phyloP scores from a whole-genome alignment of 176 grass and related monocot genomes.

The Oryza brachyantha region DNA sequence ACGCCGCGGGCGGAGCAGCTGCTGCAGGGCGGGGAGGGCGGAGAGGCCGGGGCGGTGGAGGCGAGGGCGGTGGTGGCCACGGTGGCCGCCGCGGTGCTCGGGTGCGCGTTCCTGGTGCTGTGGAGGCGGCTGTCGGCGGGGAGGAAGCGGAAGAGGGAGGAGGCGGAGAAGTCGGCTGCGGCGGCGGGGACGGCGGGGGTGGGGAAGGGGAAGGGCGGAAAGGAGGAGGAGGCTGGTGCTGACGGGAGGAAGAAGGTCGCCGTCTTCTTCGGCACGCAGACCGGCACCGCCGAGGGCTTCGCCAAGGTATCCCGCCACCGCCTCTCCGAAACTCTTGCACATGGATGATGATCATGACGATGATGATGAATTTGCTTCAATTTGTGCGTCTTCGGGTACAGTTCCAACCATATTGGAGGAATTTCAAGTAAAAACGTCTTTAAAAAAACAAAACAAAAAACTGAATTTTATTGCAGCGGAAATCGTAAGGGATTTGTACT shows the following conservation, averaged over 20 bases:
- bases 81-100: constrained; percentile 56
- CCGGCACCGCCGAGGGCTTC: constrained; percentile 89
- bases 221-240: constrained; percentile 7
- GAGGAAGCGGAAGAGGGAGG: constrained; percentile 48
- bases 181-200: not conserved
- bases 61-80: constrained; percentile 42
- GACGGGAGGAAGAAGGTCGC: constrained; percentile 67
- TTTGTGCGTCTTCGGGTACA: not conserved
- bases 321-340: not conserved
- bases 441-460: not conserved
- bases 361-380: not conserved
- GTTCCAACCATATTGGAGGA: not conserved
- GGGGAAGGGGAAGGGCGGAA: constrained; percentile 7
- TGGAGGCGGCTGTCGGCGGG: constrained; percentile 41
- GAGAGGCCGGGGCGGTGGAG: not conserved
- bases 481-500: not conserved
- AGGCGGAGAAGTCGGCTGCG: not conserved
- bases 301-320: constrained; percentile 55
- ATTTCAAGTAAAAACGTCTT: not conserved
- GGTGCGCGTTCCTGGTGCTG: constrained; percentile 63
- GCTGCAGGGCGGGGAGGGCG: not conserved
- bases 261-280: constrained; percentile 93
- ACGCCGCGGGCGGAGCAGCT: constrained; percentile 42
- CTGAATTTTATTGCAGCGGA: not conserved
- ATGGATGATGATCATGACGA: no score